phyloP scores from a whole-genome alignment of 495 filamentous ascomycete species.

The Neurospora hispaniola region DNA sequence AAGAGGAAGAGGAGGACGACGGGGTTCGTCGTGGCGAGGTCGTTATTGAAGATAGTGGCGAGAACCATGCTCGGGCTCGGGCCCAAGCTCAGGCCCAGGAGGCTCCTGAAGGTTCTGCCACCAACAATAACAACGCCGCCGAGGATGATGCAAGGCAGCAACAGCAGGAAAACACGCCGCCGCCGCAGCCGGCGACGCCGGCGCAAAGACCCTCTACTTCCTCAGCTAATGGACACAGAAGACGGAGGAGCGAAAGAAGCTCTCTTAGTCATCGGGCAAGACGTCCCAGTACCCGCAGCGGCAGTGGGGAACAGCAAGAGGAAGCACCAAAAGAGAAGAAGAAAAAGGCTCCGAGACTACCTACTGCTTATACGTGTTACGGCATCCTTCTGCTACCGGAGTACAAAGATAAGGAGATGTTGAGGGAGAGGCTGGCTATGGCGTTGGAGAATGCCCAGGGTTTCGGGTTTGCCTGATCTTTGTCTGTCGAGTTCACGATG shows the following conservation, averaged over 20 bases:
- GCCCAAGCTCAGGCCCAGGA: background rate
- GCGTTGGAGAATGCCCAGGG: conserved; percentile 85
- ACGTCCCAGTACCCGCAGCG: background rate
- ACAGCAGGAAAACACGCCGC: background rate
- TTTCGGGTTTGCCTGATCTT: conserved; percentile 58
- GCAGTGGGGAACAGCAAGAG: background rate
- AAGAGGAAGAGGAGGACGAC: conserved; percentile 4
- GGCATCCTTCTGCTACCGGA: conserved; percentile 76
- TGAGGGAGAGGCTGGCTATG: conserved; percentile 64
- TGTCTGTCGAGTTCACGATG: background rate
- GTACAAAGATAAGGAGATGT: conserved; percentile 55
- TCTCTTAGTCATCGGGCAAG: background rate
- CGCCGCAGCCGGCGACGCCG: background rate
- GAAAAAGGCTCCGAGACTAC: conserved; percentile 41
- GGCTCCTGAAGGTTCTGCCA: background rate
- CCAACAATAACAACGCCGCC: background rate
- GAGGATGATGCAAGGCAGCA: background rate
- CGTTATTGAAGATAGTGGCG: background rate
- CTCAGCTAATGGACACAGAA: background rate
- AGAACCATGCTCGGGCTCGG: background rate
- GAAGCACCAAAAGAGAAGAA: conserved; percentile 12
- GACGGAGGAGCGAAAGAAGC: background rate
- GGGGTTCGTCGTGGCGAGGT: background rate
- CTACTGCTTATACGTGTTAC: conserved; percentile 83
- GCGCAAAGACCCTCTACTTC: background rate